phyloP scores from a whole-genome alignment of 2,329 filamentous ascomycete species.

The Teratosphaeria destructans region DNA sequence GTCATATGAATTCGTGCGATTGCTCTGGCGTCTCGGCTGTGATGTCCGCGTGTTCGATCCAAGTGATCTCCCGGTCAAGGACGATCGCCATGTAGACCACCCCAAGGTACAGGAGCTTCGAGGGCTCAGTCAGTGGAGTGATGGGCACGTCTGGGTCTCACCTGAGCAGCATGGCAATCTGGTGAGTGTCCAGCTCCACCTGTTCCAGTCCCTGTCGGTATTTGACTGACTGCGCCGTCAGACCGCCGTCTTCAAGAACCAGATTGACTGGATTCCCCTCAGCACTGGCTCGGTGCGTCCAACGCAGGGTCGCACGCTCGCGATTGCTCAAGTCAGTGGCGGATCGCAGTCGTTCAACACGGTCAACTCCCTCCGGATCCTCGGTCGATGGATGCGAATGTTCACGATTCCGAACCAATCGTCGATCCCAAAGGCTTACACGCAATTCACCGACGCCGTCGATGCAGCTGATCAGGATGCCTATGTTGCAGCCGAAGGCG shows the following conservation, averaged over 20 bases:
- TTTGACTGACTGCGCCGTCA: slow-evolving; percentile 14
- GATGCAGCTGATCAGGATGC: slow-evolving; percentile 21
- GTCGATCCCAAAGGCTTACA: slow-evolving; percentile 54
- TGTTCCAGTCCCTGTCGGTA: background rate
- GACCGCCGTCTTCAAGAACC: slow-evolving; percentile 59
- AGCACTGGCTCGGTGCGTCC: slow-evolving; percentile 51
- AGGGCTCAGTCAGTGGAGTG: slow-evolving; percentile 51
- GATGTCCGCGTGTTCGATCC: slow-evolving; percentile 56
- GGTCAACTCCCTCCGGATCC: slow-evolving; percentile 53
- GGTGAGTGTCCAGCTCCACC: slow-evolving; percentile 25
- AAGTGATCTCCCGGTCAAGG: slow-evolving; percentile 49
- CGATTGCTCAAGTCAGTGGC: slow-evolving; percentile 52
- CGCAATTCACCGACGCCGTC: slow-evolving; percentile 44
- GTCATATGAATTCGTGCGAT: slow-evolving; percentile 49
- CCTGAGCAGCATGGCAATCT: slow-evolving; percentile 59
- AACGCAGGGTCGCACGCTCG: slow-evolving; percentile 55
- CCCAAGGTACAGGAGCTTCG: slow-evolving; percentile 54
- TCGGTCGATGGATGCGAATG: slow-evolving; percentile 48
- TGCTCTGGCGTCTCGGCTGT: slow-evolving; percentile 54
- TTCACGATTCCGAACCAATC: slow-evolving; percentile 53
- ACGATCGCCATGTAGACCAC: slow-evolving; percentile 48
- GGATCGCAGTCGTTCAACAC: slow-evolving; percentile 59
- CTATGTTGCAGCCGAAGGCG: slow-evolving; percentile 15
- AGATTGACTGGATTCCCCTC: slow-evolving; percentile 61
- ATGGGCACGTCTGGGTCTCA: slow-evolving; percentile 56